Conservation (phyloP, 495 filamentous ascomycete species). For the Penicillium fimorum region DNA sequence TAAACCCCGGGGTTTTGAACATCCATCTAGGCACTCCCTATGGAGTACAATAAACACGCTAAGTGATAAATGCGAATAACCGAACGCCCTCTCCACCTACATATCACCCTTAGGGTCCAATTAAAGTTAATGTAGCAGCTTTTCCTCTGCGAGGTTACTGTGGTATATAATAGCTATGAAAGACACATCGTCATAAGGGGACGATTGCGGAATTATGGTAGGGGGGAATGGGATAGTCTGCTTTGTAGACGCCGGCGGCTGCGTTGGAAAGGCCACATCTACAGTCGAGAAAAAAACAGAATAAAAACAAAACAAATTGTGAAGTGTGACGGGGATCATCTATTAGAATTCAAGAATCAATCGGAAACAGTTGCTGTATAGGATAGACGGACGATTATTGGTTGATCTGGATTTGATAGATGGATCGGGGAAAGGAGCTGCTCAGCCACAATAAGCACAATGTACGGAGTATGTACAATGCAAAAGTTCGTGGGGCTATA, state of each 20-base stretch:
- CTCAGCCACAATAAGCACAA: neutral
- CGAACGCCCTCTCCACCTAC: neutral
- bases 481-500: neutral
- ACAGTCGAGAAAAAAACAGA: neutral
- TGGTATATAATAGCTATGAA: neutral
- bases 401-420: neutral
- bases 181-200: constrained; percentile 13
- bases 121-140: neutral
- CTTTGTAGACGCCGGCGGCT: constrained; percentile 8
- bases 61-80: neutral
- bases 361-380: neutral
- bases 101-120: neutral
- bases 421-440: neutral
- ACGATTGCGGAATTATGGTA: constrained; percentile 4
- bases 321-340: neutral
- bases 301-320: neutral
- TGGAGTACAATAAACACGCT: neutral
- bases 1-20: too few relatives aligned
- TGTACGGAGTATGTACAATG: neutral
- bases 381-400: neutral
- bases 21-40: too few relatives aligned
- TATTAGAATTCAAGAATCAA: neutral
- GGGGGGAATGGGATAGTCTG: neutral
- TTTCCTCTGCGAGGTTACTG: neutral
- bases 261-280: neutral